These are phyloP conservation scores for Leishmania aethiopica DNA, from an alignment of 208 protist genomes.

Conservation along the genomic window DNA sequence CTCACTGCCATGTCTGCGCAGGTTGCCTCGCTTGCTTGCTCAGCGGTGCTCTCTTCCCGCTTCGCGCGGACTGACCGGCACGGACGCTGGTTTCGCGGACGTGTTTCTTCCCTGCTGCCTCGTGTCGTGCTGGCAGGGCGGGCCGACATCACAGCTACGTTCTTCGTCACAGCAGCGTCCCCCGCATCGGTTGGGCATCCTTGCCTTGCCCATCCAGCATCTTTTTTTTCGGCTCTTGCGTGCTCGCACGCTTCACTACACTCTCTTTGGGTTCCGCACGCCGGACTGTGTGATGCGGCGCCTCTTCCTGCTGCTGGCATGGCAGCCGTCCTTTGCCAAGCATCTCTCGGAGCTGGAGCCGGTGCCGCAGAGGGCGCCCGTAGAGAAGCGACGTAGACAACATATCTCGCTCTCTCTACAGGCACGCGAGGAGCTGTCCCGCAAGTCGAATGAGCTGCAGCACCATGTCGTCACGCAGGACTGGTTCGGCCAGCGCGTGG, in stretches of 20 bases:
- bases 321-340: slow-evolving; percentile 48
- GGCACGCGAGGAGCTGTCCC: slow-evolving; percentile 63
- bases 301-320: slow-evolving; percentile 20
- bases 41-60: background rate
- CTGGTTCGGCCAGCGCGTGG: slow-evolving; percentile 88
- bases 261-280: background rate
- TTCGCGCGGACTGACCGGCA: background rate
- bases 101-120: background rate
- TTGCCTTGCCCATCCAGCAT: background rate
- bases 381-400: slow-evolving; percentile 59
- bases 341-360: slow-evolving; percentile 42
- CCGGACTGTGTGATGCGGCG: slow-evolving; percentile 14
- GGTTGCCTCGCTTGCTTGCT: background rate
- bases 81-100: background rate
- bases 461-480: slow-evolving; percentile 91
- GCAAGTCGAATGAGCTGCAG: slow-evolving; percentile 57
- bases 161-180: background rate
- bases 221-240: background rate
- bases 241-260: background rate
- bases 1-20: background rate
- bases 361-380: slow-evolving; percentile 15
- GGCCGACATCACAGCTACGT: background rate
- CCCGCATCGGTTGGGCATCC: background rate
- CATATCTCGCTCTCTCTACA: slow-evolving; percentile 71
- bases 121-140: background rate